These are phyloP conservation scores for Hypocreales sp. DNA, from an alignment of 2,329 filamentous ascomycete genomes.

Conservation along the genomic window DNA sequence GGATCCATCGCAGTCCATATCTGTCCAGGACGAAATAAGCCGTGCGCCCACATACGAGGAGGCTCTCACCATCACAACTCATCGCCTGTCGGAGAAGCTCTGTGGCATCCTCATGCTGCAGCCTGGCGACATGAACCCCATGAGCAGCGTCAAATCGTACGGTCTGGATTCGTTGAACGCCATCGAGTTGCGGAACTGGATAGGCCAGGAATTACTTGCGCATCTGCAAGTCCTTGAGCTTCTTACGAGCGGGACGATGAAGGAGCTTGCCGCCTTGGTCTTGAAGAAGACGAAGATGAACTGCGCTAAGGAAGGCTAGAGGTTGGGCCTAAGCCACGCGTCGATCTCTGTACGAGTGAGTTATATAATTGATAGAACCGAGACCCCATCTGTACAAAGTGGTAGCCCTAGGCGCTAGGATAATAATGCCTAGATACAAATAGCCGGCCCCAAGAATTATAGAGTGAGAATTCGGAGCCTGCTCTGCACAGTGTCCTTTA, in stretches of 20 bases:
- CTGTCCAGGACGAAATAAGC: slow-evolving; percentile 7
- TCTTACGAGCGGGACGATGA: slow-evolving; percentile 29
- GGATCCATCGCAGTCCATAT: too few relatives aligned
- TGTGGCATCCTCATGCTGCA: slow-evolving; percentile 17
- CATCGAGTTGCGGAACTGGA: slow-evolving; percentile 34
- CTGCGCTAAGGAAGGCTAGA: too few relatives aligned
- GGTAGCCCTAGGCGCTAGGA: too few relatives aligned
- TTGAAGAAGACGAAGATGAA: slow-evolving; percentile 10
- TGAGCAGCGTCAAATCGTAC: slow-evolving; percentile 10
- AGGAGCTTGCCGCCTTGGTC: slow-evolving; percentile 9
- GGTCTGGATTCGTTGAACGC: slow-evolving; percentile 31
- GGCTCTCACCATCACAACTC: slow-evolving; percentile 10
- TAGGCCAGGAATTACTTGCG: slow-evolving; percentile 24
- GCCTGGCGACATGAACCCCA: slow-evolving; percentile 7
- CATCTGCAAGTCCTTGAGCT: slow-evolving; percentile 38
- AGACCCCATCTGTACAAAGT: too few relatives aligned
- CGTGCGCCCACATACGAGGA: slow-evolving; percentile 5
- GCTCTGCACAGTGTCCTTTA: too few relatives aligned
- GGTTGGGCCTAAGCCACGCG: too few relatives aligned
- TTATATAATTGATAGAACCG: too few relatives aligned
- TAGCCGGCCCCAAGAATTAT: too few relatives aligned
- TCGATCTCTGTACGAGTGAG: too few relatives aligned
- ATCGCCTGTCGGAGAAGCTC: slow-evolving; percentile 14
- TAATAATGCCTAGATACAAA: too few relatives aligned
- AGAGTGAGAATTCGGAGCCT: too few relatives aligned